phyloP scores from a whole-genome alignment of 148 eudicot species.

The Amaranthus hypochondriacus region DNA sequence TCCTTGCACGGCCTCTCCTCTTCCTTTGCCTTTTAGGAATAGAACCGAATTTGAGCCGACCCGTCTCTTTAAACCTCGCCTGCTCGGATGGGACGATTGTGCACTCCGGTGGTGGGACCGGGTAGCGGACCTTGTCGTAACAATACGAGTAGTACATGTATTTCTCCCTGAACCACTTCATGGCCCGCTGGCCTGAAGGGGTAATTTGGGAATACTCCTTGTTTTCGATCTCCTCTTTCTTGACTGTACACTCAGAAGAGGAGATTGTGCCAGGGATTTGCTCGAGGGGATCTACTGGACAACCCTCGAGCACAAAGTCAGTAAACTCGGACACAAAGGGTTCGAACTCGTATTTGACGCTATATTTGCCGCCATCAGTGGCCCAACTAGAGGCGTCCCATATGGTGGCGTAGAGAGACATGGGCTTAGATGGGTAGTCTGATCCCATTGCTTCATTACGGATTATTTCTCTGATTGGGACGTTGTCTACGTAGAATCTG shows the following conservation, averaged over 20 bases:
- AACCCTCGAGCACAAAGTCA: constrained; percentile 78
- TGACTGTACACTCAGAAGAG: constrained; percentile 39
- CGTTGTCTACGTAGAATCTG: constrained; percentile 91
- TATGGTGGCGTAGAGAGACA: constrained; percentile 93
- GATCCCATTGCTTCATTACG: constrained; percentile 60
- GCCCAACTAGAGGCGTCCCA: constrained; percentile 99
- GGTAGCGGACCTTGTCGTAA: constrained; percentile 50
- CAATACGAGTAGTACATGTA: constrained; percentile 87
- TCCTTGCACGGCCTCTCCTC: constrained; percentile 25
- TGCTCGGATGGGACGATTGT: constrained; percentile 51
- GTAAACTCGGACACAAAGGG: constrained; percentile 81
- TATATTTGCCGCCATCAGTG: constrained; percentile 64
- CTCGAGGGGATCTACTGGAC: constrained; percentile 67
- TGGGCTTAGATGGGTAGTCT: constrained; percentile 93
- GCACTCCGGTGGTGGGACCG: constrained; percentile 77
- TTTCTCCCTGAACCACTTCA: constrained; percentile 62
- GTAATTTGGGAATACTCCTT: constrained; percentile 50
- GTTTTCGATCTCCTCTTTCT: constrained; percentile 27
- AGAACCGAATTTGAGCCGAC: constrained; percentile 55
- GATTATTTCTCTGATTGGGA: constrained; percentile 67
- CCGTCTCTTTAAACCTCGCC: constrained; percentile 54
- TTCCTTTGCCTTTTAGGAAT: constrained; percentile 32
- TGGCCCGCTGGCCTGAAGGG: constrained; percentile 42
- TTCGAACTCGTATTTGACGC: constrained; percentile 63
- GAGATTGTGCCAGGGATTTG: constrained; percentile 31